Evolutionary conservation across 805 yeast species (phyloP), one percentile per base, ranked within the genome.

Genomic region (Kodamaea restingae): DNA sequence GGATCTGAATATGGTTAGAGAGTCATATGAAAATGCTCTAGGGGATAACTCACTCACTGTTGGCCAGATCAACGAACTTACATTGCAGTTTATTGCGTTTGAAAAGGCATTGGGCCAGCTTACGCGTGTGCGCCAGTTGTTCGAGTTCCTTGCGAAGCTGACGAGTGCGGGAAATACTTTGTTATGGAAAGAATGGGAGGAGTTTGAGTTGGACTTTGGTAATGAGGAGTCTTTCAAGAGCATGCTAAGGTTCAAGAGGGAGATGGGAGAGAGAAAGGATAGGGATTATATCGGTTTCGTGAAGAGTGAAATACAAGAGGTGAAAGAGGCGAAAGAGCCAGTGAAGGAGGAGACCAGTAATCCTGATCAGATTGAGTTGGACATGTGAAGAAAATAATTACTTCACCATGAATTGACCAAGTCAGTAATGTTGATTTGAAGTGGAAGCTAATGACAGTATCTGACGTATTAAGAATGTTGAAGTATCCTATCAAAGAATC

Each of bases 181-280:
- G 10, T 18, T 33, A 9, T 88, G 95, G 95, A 61, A 61, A 1
- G 57, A 60, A 20, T 90, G 95, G 95, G 80, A 80, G 39, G 54
- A 65, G 8, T 87, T 88, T 56, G 98, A 90, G 54, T 55, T 84
- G 24, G 67, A 73, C 10, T 48, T 76, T 55, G 98, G 98, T 4
- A 63, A 73, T 42, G 93, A 84, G 51, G 71, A 69, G 3, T 75
- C 84, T 0, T 88, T 75, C 56, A 87, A 84, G 49, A 82, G 80
- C 15, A 81, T 88, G 90, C 56, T 87, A 17, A 62, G 81, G 33
- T 64, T 67, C 44, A 83, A 80, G 53, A 69, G 87, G 45, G 52
- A 61, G 11, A 58, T 67, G 48, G 46, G 35, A 30, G 18, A 20
- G 29, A 42, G 24, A 31, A 24, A 15, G 22, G 24, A 43, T 8